Conservation (phyloP, 148 eudicot genomes). For the Camellia sinensis region DNA sequence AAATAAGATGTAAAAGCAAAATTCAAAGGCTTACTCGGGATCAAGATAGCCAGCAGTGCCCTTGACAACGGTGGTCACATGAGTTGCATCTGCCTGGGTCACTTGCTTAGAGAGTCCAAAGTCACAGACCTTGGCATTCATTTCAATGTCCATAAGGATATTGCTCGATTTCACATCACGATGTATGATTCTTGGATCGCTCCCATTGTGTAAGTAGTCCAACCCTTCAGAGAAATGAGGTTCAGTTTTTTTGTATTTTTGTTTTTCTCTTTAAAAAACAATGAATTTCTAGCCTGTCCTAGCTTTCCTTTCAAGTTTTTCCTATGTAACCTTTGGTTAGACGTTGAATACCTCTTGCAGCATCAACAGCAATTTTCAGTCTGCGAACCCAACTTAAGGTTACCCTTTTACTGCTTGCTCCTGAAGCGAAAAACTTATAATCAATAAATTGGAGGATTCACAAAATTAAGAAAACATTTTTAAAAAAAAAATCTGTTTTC, state of each 20-base stretch:
- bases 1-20: background rate
- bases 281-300: background rate
- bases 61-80: conserved; percentile 70
- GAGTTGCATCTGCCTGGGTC: conserved; percentile 56
- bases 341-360: conserved; percentile 63
- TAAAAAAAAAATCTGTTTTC: background rate
- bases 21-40: conserved; percentile 57
- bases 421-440: conserved; percentile 26
- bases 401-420: conserved; percentile 50
- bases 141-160: conserved; percentile 66
- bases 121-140: conserved; percentile 80
- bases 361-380: conserved; percentile 82
- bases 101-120: conserved; percentile 80
- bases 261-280: background rate
- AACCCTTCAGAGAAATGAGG: conserved; percentile 41
- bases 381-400: conserved; percentile 79
- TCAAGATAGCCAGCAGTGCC: conserved; percentile 93
- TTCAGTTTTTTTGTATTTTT: background rate
- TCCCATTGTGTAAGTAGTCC: conserved; percentile 80
- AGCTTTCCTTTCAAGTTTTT: background rate
- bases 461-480: background rate
- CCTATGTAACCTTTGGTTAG: background rate
- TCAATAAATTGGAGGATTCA: background rate
- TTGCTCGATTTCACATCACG: conserved; percentile 83
- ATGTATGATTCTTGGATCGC: conserved; percentile 74